Conservation (phyloP, 2,329 filamentous ascomycete species). For the Daldinia sp. region DNA sequence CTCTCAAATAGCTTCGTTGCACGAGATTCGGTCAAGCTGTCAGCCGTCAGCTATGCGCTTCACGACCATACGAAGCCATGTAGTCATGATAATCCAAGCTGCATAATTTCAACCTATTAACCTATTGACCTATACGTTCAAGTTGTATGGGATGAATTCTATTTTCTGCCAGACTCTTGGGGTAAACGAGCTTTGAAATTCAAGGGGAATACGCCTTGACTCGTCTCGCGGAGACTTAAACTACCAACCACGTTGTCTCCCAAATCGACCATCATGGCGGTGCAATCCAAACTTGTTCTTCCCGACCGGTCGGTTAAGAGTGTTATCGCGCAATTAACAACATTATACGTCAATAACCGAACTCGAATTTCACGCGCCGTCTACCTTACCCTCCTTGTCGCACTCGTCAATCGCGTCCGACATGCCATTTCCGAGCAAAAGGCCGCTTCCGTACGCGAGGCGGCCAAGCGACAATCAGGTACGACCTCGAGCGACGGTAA, state of each 20-base stretch:
- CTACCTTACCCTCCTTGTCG: slow-evolving; percentile 82
- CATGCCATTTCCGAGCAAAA: slow-evolving; percentile 94
- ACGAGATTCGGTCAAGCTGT: neutral
- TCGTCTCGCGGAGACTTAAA: slow-evolving; percentile 4
- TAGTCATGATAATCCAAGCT: slow-evolving; percentile 33
- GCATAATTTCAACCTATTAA: slow-evolving; percentile 14
- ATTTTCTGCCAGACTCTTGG: slow-evolving; percentile 13
- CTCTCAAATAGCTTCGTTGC: slow-evolving; percentile 7
- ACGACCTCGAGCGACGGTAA: slow-evolving; percentile 55
- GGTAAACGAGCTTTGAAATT: slow-evolving; percentile 32
- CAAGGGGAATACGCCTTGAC: neutral
- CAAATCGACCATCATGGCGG: slow-evolving; percentile 65
- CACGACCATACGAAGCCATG: slow-evolving; percentile 31
- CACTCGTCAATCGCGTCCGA: slow-evolving; percentile 85
- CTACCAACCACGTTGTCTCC: neutral
- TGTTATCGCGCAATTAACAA: slow-evolving; percentile 71
- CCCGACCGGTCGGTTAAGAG: slow-evolving; percentile 70
- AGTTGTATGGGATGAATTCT: slow-evolving; percentile 32
- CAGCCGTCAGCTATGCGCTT: neutral
- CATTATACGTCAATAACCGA: slow-evolving; percentile 80
- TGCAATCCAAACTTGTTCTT: slow-evolving; percentile 75
- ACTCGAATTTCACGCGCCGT: slow-evolving; percentile 83
- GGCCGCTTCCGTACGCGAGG: slow-evolving; percentile 75
- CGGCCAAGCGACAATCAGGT: slow-evolving; percentile 63
- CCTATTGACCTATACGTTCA: neutral